Conservation (phyloP, 805 yeast species). For the Sugiyamaella lignohabitans region DNA sequence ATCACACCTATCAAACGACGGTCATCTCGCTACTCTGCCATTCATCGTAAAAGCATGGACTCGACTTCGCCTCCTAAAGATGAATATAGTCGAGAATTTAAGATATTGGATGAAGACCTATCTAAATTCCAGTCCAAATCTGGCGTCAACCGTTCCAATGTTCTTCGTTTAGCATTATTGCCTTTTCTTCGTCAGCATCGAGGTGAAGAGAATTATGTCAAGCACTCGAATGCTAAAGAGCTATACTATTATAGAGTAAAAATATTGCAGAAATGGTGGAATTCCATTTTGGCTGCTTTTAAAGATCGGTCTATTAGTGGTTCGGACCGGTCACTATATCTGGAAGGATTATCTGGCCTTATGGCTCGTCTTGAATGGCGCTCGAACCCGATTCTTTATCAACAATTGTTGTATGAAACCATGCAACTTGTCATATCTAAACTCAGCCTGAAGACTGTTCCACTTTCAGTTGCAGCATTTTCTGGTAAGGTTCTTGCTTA, state of each 20-base stretch:
- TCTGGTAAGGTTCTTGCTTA: constrained; percentile 67
- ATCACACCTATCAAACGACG: not conserved
- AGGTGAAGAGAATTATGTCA: constrained; percentile 22
- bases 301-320: constrained; percentile 26
- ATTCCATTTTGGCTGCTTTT: constrained; percentile 28
- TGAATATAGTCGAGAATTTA: constrained; percentile 16
- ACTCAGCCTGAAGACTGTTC: constrained; percentile 43
- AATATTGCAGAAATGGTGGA: constrained; percentile 36
- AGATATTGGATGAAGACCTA: constrained; percentile 26
- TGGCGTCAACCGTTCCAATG: constrained; percentile 32
- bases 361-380: constrained; percentile 36
- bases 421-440: constrained; percentile 46
- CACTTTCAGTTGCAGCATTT: constrained; percentile 57
- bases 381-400: constrained; percentile 13
- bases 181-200: constrained; percentile 32
- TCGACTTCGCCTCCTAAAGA: not conserved
- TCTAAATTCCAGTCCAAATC: constrained; percentile 26
- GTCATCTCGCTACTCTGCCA: not conserved
- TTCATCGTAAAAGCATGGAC: not conserved
- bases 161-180: constrained; percentile 38
- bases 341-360: constrained; percentile 35
- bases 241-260: constrained; percentile 17
- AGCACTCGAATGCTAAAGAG: constrained; percentile 3
- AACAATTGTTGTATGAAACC: constrained; percentile 41
- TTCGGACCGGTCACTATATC: constrained; percentile 35